Conservation (phyloP, 2,329 filamentous ascomycete genomes). For the Fusarium chaquense region DNA sequence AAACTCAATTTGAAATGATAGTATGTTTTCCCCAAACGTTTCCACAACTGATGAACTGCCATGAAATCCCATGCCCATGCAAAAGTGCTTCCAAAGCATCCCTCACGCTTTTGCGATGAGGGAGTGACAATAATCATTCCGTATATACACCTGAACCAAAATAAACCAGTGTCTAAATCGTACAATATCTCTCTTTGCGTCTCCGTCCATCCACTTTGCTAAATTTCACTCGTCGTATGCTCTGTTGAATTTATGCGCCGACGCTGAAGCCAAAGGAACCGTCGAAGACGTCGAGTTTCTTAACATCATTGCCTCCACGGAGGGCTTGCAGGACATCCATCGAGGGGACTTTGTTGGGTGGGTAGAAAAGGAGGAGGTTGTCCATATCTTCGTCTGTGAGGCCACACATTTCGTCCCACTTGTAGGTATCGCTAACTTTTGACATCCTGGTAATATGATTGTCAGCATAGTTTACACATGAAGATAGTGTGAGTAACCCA, state of each 20-base stretch:
- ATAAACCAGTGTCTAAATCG: constrained; percentile 31
- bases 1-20: constrained; percentile 28
- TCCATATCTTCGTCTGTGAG: constrained; percentile 90
- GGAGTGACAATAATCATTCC: constrained; percentile 27
- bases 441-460: constrained; percentile 76
- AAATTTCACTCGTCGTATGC: background rate
- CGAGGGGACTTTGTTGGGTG: constrained; percentile 65
- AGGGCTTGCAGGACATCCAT: constrained; percentile 68
- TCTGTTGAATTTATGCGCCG: constrained; percentile 51
- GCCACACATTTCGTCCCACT: constrained; percentile 83
- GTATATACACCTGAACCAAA: constrained; percentile 43
- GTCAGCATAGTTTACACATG: constrained; percentile 10
- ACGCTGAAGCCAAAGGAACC: constrained; percentile 71
- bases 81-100: constrained; percentile 13
- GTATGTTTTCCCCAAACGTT: constrained; percentile 3
- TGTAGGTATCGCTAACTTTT: constrained; percentile 88
- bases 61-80: constrained; percentile 12
- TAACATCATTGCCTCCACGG: constrained; percentile 59
- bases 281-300: constrained; percentile 67
- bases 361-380: constrained; percentile 81
- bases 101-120: background rate
- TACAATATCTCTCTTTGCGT: constrained; percentile 33
- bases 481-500: constrained; percentile 54
- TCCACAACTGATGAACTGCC: background rate
- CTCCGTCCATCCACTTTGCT: constrained; percentile 3